These are phyloP conservation scores for Yarrowia sp. DNA, from an alignment of 805 yeast genomes.

Conservation along the genomic window DNA sequence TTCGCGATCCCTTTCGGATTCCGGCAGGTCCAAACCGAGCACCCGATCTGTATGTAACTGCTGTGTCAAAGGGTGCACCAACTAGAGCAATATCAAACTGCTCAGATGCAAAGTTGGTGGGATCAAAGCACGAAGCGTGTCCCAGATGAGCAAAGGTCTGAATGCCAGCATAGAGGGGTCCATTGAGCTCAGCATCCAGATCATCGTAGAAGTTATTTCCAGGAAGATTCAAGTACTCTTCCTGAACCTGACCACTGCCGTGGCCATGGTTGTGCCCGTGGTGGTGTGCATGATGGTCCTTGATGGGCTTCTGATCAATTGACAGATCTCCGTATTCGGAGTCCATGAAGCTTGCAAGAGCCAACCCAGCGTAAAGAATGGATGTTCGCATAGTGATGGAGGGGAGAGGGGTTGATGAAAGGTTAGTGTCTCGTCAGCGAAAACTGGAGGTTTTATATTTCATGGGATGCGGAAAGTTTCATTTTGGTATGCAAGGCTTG, in stretches of 20 bases:
- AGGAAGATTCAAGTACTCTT: background rate
- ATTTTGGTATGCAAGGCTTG: background rate
- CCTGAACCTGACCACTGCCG: background rate
- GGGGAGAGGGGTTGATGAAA: background rate
- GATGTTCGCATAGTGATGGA: background rate
- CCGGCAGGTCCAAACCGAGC: constrained; percentile 73
- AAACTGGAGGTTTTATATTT: background rate
- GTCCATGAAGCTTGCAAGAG: constrained; percentile 20
- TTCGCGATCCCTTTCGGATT: constrained; percentile 43
- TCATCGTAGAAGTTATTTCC: constrained; percentile 8
- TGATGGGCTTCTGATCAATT: constrained; percentile 10
- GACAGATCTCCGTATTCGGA: constrained; percentile 19
- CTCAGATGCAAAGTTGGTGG: constrained; percentile 36
- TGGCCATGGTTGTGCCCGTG: background rate
- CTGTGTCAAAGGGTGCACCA: constrained; percentile 84
- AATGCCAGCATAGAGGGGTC: constrained; percentile 36
- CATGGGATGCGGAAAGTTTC: background rate
- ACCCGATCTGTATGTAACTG: constrained; percentile 73
- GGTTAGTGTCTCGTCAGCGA: background rate
- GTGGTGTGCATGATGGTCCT: constrained; percentile 2
- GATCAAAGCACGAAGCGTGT: constrained; percentile 53
- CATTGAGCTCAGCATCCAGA: constrained; percentile 16
- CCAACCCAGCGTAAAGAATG: background rate
- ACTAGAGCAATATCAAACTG: constrained; percentile 66
- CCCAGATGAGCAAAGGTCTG: constrained; percentile 68